Base-by-base conservation (phyloP, 2,329 filamentous ascomycete genomes). In the Fusarium annulatum region DNA sequence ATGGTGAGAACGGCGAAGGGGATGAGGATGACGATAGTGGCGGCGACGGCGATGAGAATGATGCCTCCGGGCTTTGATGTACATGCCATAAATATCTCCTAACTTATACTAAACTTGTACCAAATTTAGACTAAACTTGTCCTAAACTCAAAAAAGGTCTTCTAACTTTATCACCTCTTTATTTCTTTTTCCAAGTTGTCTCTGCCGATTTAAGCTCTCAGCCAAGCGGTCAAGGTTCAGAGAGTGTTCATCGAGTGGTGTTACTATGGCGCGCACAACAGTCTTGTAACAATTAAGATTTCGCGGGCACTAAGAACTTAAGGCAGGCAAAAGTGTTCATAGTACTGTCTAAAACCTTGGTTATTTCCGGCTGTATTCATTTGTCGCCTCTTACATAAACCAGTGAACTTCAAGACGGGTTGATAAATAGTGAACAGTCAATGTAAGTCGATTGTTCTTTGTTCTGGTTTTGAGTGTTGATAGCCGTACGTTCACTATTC, bases 381-480 rank as follows among this genome's bases (percentile, higher is more conserved):
- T 4, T 28, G 45, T 30, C 15, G 0, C 3, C 19, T 48, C 26
- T n/a, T 1, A 16, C 14, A 30, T 21, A 3, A 33, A 23, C 21
- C 0, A 7, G 10, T 23, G 21, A 33, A 23, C 7, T 14, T 0
- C 0, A n/a, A 19, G 30, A 2, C 12, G 2, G 7, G 11, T 8
- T 23, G n/a, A 2, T 14, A 2, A 34, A 26, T 9, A 9, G 3
- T 19, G 18, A n/a, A 34, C 12, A 5, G 3, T n/a, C 0, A 3
- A 26, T 12, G 1, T 3, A 1, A 7, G 7, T 60, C 6, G 1
- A 3, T 9, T 12, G 28, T 10, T 23, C 43, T 64, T 64, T 64
- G 38, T 64, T 16, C 21, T 18, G 7, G 19, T 39, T 18, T 18
- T 4, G 2, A 1, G 10, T 26, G 6, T 15, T 16, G 5, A 12